Percentiles rank a stretch among this genome's conserved stretches.
These are phyloP conservation scores for Mitragyna speciosa DNA, from an alignment of 257 asterid species.

Conservation along the genomic window DNA sequence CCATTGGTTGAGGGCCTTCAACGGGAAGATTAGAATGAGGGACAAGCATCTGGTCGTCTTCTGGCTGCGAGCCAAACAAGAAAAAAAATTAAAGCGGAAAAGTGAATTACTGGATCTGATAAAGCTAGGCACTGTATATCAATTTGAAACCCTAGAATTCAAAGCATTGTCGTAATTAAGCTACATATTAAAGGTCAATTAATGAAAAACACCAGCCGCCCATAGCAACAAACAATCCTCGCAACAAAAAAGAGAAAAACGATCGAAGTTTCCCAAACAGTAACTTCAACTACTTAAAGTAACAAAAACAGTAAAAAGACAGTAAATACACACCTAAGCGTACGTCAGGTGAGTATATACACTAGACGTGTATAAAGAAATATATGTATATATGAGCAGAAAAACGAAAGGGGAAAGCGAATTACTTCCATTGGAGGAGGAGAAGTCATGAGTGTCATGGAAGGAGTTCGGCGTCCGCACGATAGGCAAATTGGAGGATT, in stretches of 20 bases:
- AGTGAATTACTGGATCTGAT: conserved; percentile 31
- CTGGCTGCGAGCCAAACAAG: conserved; percentile 44
- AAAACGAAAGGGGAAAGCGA: not conserved
- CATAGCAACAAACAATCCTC: conserved; percentile 4
- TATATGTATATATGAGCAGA: not conserved
- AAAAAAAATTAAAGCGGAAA: not conserved
- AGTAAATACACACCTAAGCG: not conserved
- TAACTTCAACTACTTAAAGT: conserved; percentile 9
- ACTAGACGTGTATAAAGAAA: not conserved
- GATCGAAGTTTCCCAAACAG: conserved; percentile 13
- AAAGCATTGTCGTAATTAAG: conserved; percentile 14
- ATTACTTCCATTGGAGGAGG: conserved; percentile 62
- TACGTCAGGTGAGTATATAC: not conserved
- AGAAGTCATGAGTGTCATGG: conserved; percentile 59
- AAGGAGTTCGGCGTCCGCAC: conserved; percentile 27
- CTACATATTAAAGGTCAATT: conserved; percentile 25
- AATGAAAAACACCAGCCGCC: not conserved
- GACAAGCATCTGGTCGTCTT: conserved; percentile 64
- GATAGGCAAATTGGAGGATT: conserved; percentile 43
- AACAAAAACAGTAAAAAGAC: conserved; percentile 17
- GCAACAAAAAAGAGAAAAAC: not conserved
- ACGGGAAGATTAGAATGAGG: conserved; percentile 52
- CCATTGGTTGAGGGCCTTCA: conserved; percentile 73
- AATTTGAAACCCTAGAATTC: conserved; percentile 22
- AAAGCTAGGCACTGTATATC: conserved; percentile 24